Evolutionary conservation across 306 rosid genomes (phyloP).

Genomic region (Betula pendula): DNA sequence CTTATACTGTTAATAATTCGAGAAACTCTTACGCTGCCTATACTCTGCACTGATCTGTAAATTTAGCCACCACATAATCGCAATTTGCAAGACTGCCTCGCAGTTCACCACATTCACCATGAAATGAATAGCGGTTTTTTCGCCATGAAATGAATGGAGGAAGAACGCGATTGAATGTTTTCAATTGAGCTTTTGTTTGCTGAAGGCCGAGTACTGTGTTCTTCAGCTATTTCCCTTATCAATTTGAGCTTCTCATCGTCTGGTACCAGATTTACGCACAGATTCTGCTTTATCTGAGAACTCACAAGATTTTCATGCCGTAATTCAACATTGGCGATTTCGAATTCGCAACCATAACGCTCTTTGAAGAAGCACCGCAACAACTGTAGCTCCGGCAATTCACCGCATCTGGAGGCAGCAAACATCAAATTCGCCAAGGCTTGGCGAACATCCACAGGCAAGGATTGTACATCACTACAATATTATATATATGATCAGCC

Average conservation of each 20-base stretch:
- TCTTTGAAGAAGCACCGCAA: constrained; percentile 24
- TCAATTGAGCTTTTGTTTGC: too few species aligned
- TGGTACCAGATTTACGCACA: background rate
- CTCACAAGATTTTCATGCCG: constrained; percentile 20
- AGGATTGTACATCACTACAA: constrained; percentile 11
- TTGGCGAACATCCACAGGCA: constrained; percentile 21
- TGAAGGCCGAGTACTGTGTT: background rate
- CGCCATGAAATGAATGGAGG: too few species aligned
- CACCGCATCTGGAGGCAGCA: constrained; percentile 42
- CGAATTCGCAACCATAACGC: constrained; percentile 27
- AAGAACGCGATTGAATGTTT: too few species aligned
- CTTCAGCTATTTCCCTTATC: constrained; percentile 16
- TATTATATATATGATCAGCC: background rate
- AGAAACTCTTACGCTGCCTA: too few species aligned
- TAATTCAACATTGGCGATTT: constrained; percentile 20
- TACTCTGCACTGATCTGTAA: too few species aligned
- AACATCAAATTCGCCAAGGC: constrained; percentile 37
- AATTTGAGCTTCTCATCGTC: constrained; percentile 16
- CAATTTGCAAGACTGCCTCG: too few species aligned
- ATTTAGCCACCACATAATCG: too few species aligned
- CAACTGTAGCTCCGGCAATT: constrained; percentile 23
- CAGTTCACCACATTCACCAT: too few species aligned
- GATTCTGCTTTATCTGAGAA: constrained; percentile 6
- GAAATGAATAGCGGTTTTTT: too few species aligned
- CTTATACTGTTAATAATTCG: too few species aligned